Base-by-base conservation (phyloP, 169 alveolate genomes). In the Toxoplasma gondii region DNA sequence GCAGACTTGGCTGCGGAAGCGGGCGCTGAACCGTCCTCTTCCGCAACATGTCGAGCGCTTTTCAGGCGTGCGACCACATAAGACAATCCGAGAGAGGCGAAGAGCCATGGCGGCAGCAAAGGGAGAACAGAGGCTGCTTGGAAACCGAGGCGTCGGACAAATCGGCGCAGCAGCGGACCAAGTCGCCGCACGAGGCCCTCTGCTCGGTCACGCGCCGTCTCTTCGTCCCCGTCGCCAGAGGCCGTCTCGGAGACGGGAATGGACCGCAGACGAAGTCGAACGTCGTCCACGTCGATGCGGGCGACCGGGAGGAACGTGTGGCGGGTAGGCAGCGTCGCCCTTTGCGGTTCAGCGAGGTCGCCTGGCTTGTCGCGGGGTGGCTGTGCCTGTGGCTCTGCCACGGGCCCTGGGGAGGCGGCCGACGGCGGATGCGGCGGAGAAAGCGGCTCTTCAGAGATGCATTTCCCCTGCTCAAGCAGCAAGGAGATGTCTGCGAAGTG, bases 401-500 rank as follows among this genome's bases (percentile, higher is more conserved):
- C 12, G 58, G 58, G 58, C 4, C 4, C 58, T 49, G 58, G 58
- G 12, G 58, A 49, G 22, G 4, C 58, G 58, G 58, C 58, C 22
- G 58, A 12, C 31, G n/a, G 74, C n/a, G 74, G n/a, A 64, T 19
- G 74, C 74, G 5, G 34, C 29, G 9, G n/a, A 19, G 74, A 19
- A 64, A 31, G 74, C 74, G 9, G n/a, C 31, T 64, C 74, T 4
- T 27, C 74, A 19, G 7, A 1, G 74, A 27, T 19, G 74, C 31
- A 1, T 29, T 78, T 17, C 86, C 64, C 38, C 67, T 49, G 90
- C 41, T 82, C 90, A 24, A 82, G 90, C 41, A 82, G 90, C n/a
- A 82, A 31, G 69, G 90, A 82, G 53, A 82, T 36, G 27, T 82
- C 90, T 1, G 90, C 53, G 29, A 82, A 82, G 41, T 24, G 90